Evolutionary conservation across 805 yeast genomes (phyloP).

Genomic region (Yarrowia osloensis): DNA sequence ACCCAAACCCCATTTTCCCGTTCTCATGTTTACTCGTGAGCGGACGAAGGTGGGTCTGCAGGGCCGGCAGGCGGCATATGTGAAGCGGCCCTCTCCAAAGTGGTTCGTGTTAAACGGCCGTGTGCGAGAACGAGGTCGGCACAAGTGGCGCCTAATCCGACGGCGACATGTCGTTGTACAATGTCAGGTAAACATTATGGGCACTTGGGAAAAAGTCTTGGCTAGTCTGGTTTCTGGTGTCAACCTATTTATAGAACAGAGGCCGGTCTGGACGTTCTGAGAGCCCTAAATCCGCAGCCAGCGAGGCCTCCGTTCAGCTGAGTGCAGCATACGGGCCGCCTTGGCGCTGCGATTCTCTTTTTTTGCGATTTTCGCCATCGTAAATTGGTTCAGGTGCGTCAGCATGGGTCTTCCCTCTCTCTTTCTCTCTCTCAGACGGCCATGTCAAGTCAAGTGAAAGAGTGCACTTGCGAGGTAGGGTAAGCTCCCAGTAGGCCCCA

Average conservation of each 20-base stretch:
- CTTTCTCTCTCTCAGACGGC: neutral
- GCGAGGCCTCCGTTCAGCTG: neutral
- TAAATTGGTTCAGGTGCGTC: neutral
- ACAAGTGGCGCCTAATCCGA: neutral
- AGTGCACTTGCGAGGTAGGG: neutral
- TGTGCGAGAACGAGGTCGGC: neutral
- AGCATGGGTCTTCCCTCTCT: neutral
- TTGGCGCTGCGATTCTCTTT: neutral
- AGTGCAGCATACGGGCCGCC: neutral
- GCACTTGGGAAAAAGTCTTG: neutral
- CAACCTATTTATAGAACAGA: neutral
- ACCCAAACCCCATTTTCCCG: neutral
- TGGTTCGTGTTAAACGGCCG: neutral
- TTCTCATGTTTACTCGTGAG: neutral
- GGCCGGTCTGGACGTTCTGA: neutral
- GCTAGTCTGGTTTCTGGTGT: neutral
- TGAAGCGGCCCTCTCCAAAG: neutral
- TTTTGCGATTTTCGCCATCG: neutral
- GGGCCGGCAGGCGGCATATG: conserved; percentile 14
- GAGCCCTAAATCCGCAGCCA: neutral
- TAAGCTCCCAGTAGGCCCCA: neutral
- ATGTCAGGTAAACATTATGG: neutral
- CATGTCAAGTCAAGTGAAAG: no score
- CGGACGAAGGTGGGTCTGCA: conserved; percentile 8
- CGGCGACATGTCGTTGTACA: neutral